These are phyloP conservation scores for Purpureocillium takamizusanense DNA, from an alignment of 2,329 filamentous ascomycete species.

Conservation along the genomic window DNA sequence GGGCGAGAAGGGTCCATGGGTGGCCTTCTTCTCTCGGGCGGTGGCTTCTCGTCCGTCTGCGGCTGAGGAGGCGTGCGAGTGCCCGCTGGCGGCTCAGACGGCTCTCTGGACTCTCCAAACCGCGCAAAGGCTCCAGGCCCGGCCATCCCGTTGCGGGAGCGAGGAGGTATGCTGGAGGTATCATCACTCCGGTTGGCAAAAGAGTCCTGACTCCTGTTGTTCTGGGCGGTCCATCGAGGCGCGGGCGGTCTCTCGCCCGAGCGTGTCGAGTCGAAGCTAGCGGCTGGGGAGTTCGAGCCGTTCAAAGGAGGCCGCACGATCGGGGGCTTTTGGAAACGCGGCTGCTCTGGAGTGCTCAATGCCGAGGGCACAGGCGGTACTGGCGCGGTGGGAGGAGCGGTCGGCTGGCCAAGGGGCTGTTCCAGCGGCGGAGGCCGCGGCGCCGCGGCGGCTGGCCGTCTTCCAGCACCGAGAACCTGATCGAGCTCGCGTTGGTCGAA, in stretches of 20 bases:
- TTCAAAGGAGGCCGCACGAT: conserved; percentile 26
- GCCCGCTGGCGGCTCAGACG: conserved; percentile 8
- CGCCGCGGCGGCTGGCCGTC: conserved; percentile 21
- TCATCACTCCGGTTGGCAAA: conserved; percentile 45
- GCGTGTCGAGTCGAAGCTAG: conserved; percentile 40
- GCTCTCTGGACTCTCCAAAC: conserved; percentile 18
- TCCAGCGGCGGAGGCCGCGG: conserved; percentile 17
- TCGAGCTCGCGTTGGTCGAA: conserved; percentile 77
- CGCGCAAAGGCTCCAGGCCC: conserved; percentile 29
- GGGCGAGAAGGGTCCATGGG: conserved; percentile 55
- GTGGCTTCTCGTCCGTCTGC: conserved; percentile 31
- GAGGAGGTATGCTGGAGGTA: conserved; percentile 37
- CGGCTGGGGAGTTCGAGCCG: conserved; percentile 36
- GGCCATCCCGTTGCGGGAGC: conserved; percentile 41
- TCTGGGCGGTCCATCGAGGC: conserved; percentile 37
- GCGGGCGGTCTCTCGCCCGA: conserved; percentile 28
- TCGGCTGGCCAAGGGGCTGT: conserved; percentile 12
- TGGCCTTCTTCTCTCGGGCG: conserved; percentile 56
- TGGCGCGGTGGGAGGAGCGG: conserved; percentile 7
- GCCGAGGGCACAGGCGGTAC: conserved; percentile 6
- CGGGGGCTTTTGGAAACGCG: conserved; percentile 18
- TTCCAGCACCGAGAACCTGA: conserved; percentile 55
- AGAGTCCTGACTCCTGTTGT: conserved; percentile 51
- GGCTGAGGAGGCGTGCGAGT: conserved; percentile 7
- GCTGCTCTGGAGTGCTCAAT: conserved; percentile 12